A percentile compares a stretch with the other conserved stretches of the same genome.
Conservation (phyloP, 768 basidiomycete genomes). For the Neoboletus magnificus region DNA sequence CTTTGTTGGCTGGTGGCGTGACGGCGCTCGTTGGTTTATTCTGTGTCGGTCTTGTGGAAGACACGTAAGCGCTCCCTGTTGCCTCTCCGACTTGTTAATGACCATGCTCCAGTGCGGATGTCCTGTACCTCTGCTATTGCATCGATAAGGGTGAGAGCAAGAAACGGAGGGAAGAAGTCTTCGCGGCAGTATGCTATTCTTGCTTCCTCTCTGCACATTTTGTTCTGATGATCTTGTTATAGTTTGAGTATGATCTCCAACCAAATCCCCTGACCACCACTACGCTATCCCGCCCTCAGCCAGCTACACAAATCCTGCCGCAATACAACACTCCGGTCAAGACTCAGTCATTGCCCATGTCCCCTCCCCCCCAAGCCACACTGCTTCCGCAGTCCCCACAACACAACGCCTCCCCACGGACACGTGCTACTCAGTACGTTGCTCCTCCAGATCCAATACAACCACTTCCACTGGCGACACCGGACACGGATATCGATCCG, state of each 20-base stretch:
- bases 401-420: not conserved
- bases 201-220: not conserved
- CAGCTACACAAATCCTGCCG: conserved; percentile 2
- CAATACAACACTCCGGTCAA: conserved; percentile 11
- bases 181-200: conserved; percentile 45
- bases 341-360: conserved; percentile 4
- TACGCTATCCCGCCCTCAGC: conserved; percentile 16
- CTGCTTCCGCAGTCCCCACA: conserved; percentile 11
- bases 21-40: conserved; percentile 82
- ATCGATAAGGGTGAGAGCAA: conserved; percentile 58
- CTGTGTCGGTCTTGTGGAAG: conserved; percentile 77
- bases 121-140: conserved; percentile 64
- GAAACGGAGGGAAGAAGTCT: conserved; percentile 50
- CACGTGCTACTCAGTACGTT: conserved; percentile 4
- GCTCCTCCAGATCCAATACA: conserved; percentile 13
- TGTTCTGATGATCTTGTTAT: conserved; percentile 3
- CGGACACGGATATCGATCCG: conserved; percentile 33
- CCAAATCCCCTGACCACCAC: conserved; percentile 10
- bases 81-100: not conserved
- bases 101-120: conserved; percentile 47
- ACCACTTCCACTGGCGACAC: conserved; percentile 15
- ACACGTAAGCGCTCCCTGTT: conserved; percentile 48
- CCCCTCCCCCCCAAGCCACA: conserved; percentile 12
- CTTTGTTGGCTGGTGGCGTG: conserved; percentile 72
- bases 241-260: conserved; percentile 42